Conservation (phyloP, 2,329 filamentous ascomycete species). For the Aspergillus fumigatus region DNA sequence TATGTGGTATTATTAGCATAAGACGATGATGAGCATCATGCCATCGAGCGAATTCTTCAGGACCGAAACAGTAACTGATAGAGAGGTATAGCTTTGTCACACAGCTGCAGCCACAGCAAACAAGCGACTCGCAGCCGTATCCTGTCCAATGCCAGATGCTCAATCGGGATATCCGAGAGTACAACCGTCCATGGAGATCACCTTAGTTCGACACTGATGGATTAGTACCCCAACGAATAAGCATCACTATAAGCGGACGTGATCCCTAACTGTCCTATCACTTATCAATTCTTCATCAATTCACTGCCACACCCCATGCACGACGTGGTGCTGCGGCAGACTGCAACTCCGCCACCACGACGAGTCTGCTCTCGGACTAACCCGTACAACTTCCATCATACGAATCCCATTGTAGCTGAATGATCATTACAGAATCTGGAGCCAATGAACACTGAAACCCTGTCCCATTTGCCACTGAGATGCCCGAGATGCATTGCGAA, state of each 20-base stretch:
- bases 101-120: not conserved
- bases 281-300: not conserved
- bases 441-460: not conserved
- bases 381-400: not conserved
- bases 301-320: not conserved
- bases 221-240: not conserved
- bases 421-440: not conserved
- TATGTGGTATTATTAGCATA: not conserved
- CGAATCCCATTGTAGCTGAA: not conserved
- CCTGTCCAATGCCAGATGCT: not conserved
- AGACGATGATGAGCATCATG: not conserved
- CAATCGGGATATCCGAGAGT: not conserved
- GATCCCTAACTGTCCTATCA: not conserved
- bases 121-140: not conserved
- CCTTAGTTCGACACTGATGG: not conserved
- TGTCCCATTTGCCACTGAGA: not conserved
- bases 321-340: not conserved
- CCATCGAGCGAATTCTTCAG: not conserved
- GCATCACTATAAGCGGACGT: not conserved
- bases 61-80: not conserved
- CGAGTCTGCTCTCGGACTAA: too few species aligned
- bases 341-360: slow-evolving; percentile 1
- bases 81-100: not conserved
- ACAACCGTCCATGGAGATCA: not conserved
- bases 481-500: not conserved